phyloP scores from a whole-genome alignment of 345 rosid species.

The Balakata baccata region DNA sequence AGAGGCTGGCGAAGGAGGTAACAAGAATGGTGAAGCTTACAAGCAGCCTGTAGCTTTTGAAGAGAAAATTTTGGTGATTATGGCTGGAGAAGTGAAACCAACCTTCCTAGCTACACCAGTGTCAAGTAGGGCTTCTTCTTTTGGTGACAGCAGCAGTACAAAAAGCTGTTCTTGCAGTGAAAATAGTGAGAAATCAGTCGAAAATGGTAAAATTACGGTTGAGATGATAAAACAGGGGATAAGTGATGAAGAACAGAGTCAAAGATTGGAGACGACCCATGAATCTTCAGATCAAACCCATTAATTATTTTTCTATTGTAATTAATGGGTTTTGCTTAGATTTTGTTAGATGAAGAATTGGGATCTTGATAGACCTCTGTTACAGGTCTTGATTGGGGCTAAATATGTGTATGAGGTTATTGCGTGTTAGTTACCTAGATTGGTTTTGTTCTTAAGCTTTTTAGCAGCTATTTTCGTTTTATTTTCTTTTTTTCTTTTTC shows the following conservation, averaged over 20 bases:
- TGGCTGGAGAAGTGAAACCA: constrained; percentile 79
- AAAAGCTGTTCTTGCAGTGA: constrained; percentile 40
- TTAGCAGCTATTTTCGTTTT: not conserved
- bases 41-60: constrained; percentile 35
- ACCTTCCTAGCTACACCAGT: constrained; percentile 73
- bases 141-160: constrained; percentile 34
- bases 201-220: constrained; percentile 15
- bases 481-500: not conserved
- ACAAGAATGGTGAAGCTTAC: constrained; percentile 24
- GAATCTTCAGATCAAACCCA: constrained; percentile 21
- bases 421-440: not conserved
- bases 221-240: constrained; percentile 14
- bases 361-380: constrained; percentile 8
- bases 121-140: constrained; percentile 41
- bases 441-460: not conserved
- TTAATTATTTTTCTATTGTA: not conserved
- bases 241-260: constrained; percentile 19
- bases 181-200: constrained; percentile 29
- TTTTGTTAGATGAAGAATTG: not conserved
- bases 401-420: constrained; percentile 18
- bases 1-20: constrained; percentile 49
- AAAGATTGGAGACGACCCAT: constrained; percentile 10
- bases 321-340: not conserved
- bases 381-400: constrained; percentile 1
- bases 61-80: constrained; percentile 77